Percentiles rank a stretch among this genome's conserved stretches.
Evolutionary conservation across 305 asterid species (phyloP).

Genomic region (Andrographis paniculata): DNA sequence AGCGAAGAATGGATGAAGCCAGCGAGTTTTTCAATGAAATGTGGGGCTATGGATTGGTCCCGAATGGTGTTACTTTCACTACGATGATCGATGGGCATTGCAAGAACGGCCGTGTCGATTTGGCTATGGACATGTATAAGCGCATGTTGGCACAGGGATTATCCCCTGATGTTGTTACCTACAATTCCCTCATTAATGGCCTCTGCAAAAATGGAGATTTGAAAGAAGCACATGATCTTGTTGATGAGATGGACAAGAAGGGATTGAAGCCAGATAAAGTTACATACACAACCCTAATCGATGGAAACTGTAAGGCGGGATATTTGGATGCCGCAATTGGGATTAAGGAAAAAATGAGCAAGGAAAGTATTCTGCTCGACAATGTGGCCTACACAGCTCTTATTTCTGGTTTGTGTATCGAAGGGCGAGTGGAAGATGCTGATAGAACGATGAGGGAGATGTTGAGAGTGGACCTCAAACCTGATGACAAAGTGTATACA

Average conservation of each 20-base stretch:
- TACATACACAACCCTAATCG: conserved; percentile 69
- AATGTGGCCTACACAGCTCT: conserved; percentile 62
- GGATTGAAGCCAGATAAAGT: conserved; percentile 79
- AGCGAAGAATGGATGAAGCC: conserved; percentile 47
- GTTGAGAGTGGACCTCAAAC: conserved; percentile 41
- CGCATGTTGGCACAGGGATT: conserved; percentile 50
- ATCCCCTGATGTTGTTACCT: conserved; percentile 65
- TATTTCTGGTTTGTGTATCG: conserved; percentile 60
- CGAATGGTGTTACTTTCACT: conserved; percentile 68
- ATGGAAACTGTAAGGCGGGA: conserved; percentile 65
- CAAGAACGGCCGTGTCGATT: conserved; percentile 48
- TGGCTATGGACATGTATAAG: conserved; percentile 53
- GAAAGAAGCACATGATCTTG: conserved; percentile 38
- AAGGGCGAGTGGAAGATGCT: conserved; percentile 43
- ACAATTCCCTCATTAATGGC: conserved; percentile 67
- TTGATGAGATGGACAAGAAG: conserved; percentile 46
- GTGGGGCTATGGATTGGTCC: conserved; percentile 47
- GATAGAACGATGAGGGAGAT: conserved; percentile 56
- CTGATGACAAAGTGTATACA: conserved; percentile 50
- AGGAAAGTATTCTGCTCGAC: conserved; percentile 51
- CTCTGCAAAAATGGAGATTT: conserved; percentile 66
- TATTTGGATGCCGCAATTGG: conserved; percentile 53
- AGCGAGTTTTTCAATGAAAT: conserved; percentile 48
- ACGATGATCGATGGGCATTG: conserved; percentile 83
- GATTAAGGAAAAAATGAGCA: conserved; percentile 37